Conservation (phyloP, 2,329 filamentous ascomycete species). For the Emmonsiellopsis sp. region DNA sequence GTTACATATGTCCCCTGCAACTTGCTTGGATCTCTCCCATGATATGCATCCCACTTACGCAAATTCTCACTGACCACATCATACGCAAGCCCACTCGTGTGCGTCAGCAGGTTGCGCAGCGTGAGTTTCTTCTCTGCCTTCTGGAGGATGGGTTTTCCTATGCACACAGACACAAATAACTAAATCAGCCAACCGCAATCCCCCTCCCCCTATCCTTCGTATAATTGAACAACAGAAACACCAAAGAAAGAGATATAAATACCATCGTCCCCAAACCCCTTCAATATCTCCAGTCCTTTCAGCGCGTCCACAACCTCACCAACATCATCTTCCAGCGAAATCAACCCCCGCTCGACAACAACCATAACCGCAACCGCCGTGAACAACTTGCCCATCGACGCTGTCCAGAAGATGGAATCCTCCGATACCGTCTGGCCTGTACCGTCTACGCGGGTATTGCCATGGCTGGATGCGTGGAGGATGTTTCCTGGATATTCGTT, state of each 20-base stretch:
- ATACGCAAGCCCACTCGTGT: slow-evolving; percentile 1
- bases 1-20: not conserved
- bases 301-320: not conserved
- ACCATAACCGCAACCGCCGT: slow-evolving; percentile 1
- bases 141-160: not conserved
- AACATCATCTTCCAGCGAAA: not conserved
- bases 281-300: not conserved
- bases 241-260: not conserved
- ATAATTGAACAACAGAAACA: not conserved
- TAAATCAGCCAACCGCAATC: not conserved
- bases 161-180: not conserved
- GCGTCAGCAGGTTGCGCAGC: not conserved
- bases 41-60: not conserved
- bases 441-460: not conserved
- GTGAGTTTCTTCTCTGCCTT: not conserved
- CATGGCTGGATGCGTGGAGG: not conserved
- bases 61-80: not conserved
- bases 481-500: not conserved
- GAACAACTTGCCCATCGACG: slow-evolving; percentile 8
- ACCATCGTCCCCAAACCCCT: slow-evolving; percentile 1
- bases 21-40: not conserved
- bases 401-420: slow-evolving; percentile 14
- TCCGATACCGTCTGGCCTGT: slow-evolving; percentile 7
- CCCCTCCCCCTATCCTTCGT: not conserved
- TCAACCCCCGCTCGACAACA: not conserved